Evolutionary conservation across 169 alveolate species (phyloP), one percentile per base, ranked within the genome.

Genomic region (Besnoitia besnoiti): DNA sequence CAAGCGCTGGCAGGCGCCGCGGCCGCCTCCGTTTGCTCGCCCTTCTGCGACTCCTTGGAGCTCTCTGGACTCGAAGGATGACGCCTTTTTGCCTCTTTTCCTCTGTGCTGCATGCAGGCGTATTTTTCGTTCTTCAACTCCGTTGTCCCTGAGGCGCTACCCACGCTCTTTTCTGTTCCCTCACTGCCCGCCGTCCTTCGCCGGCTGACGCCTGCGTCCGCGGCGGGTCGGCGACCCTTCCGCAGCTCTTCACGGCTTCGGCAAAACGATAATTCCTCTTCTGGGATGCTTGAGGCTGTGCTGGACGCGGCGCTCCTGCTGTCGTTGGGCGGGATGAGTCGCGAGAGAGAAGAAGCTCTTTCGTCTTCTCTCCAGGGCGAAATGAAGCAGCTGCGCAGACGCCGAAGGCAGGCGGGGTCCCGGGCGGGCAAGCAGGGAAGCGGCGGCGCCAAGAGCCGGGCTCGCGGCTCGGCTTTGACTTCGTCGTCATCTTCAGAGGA

Each of bases 261-360:
- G 82, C 24, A n/a, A 51, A 51, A 51, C n/a, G 14, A 14, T 14
- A 16, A 24, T 14, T 24, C 82, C 39, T 3, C 82, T 7, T 73
- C 87, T 12, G 90, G 90, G 10, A 51, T 90, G 49, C 87, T 90
- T 50, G 94, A 90, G 33, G 91, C 90, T 8, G 94, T 85, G 19
- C 51, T 90, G 19, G 91, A 90, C 40, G 85, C 90, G 35, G 94
- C 94, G 49, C 77, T 90, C 40, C 87, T 80, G 37, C 94, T 90
- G n/a, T 90, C 91, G 0, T 80, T 40, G 21, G 94, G 94, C 10
- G 93, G 93, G 2, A 55, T 85, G 42, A 55, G 85, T 21, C 30
- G 75, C 47, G 90, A 90, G 87, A 89, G 50, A 30, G 90, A 90
- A n/a, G 90, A 90, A 75, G 90, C 73, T 77, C 61, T 77, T 44